Conservation (phyloP, 139 green algal species). For the Diplosphaera chodatii region DNA sequence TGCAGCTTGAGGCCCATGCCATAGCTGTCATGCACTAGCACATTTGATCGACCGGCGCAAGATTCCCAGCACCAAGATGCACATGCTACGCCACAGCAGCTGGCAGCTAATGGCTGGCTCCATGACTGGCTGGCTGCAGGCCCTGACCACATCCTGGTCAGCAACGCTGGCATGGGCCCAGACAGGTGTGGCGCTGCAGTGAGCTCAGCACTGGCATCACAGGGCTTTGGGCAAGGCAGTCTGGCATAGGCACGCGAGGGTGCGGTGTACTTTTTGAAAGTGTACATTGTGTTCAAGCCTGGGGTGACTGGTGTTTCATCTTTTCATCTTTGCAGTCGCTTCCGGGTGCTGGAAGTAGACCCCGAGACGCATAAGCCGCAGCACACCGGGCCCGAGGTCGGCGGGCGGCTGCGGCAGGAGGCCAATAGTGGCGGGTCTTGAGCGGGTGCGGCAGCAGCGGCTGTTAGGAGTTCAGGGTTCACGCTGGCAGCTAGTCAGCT, state of each 20-base stretch:
- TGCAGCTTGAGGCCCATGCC: too few relatives aligned
- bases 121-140: background rate
- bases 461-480: too few relatives aligned
- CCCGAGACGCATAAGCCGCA: background rate
- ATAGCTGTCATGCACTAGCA: too few relatives aligned
- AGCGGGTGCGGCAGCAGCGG: too few relatives aligned
- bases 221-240: background rate
- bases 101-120: background rate
- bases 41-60: too few relatives aligned
- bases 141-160: background rate
- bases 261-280: too few relatives aligned
- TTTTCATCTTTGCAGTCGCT: background rate
- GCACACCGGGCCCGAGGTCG: background rate
- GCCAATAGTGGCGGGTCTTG: too few relatives aligned
- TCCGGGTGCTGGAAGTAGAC: background rate
- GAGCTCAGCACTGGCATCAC: too few relatives aligned
- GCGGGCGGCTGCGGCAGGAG: background rate
- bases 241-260: background rate
- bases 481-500: too few relatives aligned
- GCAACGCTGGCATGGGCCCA: background rate
- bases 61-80: too few relatives aligned
- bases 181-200: background rate
- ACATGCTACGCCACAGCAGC: too few relatives aligned
- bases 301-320: background rate
- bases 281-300: background rate